Evolutionary conservation across 345 rosid genomes (phyloP).

Genomic region (Hirschfeldia incana): DNA sequence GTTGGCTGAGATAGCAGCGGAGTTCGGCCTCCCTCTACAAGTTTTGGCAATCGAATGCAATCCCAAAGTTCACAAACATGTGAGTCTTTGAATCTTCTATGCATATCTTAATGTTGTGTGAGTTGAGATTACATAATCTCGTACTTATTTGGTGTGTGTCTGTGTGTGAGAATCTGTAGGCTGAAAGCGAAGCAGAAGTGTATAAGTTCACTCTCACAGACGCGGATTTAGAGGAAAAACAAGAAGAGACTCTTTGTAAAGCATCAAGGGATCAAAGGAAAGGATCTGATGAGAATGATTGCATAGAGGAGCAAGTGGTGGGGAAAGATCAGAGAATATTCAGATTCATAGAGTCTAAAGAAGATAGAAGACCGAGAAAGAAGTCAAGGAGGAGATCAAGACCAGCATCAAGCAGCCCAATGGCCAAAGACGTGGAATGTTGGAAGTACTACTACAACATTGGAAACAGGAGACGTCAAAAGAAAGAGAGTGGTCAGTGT

Average conservation of each 20-base stretch:
- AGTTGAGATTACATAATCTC: background rate
- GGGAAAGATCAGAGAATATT: constrained; percentile 19
- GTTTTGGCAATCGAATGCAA: constrained; percentile 59
- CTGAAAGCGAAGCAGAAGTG: constrained; percentile 6
- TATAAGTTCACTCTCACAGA: constrained; percentile 22
- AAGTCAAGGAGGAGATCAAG: constrained; percentile 20
- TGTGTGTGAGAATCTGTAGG: background rate
- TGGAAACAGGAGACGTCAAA: constrained; percentile 21
- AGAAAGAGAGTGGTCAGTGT: constrained; percentile 8
- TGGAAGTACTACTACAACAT: constrained; percentile 22
- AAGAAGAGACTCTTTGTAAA: background rate
- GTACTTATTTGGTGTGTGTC: constrained; percentile 1
- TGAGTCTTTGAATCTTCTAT: background rate
- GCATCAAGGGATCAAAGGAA: background rate
- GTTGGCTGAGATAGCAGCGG: constrained; percentile 54
- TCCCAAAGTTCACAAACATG: constrained; percentile 35
- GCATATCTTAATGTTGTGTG: background rate
- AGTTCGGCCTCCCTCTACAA: constrained; percentile 33
- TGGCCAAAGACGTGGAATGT: constrained; percentile 6
- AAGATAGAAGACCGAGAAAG: background rate
- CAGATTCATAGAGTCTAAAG: constrained; percentile 17
- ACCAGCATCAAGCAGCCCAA: constrained; percentile 16
- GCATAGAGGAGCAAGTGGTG: constrained; percentile 2
- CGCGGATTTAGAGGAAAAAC: background rate
- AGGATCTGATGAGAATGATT: constrained; percentile 4